A percentile compares a stretch with the other conserved stretches of the same genome.
Evolutionary conservation across 2,329 filamentous ascomycete species (phyloP).

Genomic region (Colletotrichum cordylinicola): DNA sequence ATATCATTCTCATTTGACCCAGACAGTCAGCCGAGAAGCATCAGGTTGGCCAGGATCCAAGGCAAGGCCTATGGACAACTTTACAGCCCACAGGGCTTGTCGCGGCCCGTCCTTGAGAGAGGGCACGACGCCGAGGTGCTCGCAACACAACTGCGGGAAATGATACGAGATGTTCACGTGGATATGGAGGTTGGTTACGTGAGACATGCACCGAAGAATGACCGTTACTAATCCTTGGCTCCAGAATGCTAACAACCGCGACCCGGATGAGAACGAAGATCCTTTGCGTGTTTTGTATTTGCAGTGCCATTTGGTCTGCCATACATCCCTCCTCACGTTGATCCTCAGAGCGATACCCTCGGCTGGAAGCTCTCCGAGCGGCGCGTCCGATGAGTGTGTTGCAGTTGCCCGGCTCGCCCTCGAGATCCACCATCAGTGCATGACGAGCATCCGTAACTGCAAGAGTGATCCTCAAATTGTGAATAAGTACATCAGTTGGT

Average conservation of each 20-base stretch:
- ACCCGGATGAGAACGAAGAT: slow-evolving; percentile 12
- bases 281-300: slow-evolving; percentile 34
- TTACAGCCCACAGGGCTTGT: slow-evolving; percentile 30
- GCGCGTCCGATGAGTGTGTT: slow-evolving; percentile 32
- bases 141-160: not conserved
- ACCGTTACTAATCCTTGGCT: not conserved
- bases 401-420: slow-evolving; percentile 36
- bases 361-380: not conserved
- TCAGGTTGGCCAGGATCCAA: slow-evolving; percentile 30
- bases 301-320: slow-evolving; percentile 37
- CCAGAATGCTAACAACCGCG: not conserved
- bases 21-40: slow-evolving; percentile 20
- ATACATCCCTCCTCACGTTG: slow-evolving; percentile 37
- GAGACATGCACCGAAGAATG: not conserved
- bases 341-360: slow-evolving; percentile 33
- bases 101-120: not conserved
- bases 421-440: slow-evolving; percentile 38
- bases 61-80: slow-evolving; percentile 37
- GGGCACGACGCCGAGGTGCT: not conserved
- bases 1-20: slow-evolving; percentile 27
- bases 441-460: slow-evolving; percentile 27
- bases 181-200: not conserved
- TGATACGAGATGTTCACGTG: not conserved
- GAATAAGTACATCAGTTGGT: slow-evolving; percentile 42
- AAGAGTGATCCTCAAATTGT: slow-evolving; percentile 31